These are phyloP conservation scores for Pilobolus umbonatus DNA, from an alignment of 192 early-diverging fungal species.

Conservation along the genomic window DNA sequence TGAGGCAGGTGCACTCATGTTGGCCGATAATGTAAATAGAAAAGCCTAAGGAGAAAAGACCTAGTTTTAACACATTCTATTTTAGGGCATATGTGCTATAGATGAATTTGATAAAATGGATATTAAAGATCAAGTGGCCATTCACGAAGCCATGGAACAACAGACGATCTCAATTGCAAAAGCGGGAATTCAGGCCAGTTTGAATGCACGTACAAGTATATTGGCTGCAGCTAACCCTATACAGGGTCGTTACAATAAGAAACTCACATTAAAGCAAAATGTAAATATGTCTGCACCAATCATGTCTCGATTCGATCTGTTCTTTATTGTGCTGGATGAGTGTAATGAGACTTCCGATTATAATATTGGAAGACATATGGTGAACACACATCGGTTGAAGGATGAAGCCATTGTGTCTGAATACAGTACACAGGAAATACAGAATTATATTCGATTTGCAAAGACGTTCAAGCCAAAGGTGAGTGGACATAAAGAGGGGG, in stretches of 20 bases:
- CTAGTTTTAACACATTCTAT: background rate
- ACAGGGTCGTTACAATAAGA: slow-evolving; percentile 92
- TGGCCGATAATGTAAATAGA: slow-evolving; percentile 83
- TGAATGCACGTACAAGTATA: slow-evolving; percentile 93
- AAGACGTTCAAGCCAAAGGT: slow-evolving; percentile 81
- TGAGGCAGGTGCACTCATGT: slow-evolving; percentile 95
- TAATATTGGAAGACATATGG: slow-evolving; percentile 90
- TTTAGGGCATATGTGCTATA: slow-evolving; percentile 92
- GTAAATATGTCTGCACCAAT: slow-evolving; percentile 94
- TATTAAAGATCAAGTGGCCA: slow-evolving; percentile 92
- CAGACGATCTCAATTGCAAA: slow-evolving; percentile 97
- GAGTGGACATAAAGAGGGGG: background rate
- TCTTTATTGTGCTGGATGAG: slow-evolving; percentile 96
- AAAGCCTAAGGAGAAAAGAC: background rate
- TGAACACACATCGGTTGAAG: slow-evolving; percentile 71
- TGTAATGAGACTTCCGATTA: slow-evolving; percentile 83
- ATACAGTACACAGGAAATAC: slow-evolving; percentile 68
- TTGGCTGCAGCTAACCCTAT: slow-evolving; percentile 96
- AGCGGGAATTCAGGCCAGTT: slow-evolving; percentile 91
- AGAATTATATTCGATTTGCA: slow-evolving; percentile 87
- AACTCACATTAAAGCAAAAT: slow-evolving; percentile 93
- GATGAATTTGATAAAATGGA: slow-evolving; percentile 99
- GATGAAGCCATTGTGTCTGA: slow-evolving; percentile 69
- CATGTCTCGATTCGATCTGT: slow-evolving; percentile 98
- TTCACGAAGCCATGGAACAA: slow-evolving; percentile 99